Base-by-base conservation (phyloP, 352 stramenopile species). In the Pythium coloratum region DNA sequence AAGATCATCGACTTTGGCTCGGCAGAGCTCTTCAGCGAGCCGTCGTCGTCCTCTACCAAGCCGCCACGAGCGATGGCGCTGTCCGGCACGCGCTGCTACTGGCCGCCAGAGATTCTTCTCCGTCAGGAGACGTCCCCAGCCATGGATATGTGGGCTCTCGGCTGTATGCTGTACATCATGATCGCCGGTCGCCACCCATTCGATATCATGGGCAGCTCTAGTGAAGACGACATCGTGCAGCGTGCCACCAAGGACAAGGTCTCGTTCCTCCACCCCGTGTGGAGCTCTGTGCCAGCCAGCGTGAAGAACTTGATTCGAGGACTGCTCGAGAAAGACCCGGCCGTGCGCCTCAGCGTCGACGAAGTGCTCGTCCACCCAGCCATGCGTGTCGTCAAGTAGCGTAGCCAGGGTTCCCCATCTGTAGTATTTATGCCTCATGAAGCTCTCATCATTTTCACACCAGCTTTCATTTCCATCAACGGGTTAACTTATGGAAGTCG, bases 1-100 rank as follows among this genome's bases (percentile, higher is more conserved):
- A 97, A 97, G 66, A 82, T 97, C 44, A 95, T 95, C 49, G 89
- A 97, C 74, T 95, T 97, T 72, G 89, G 89, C 4, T 92, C 85
- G n/a, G 86, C 87, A 2, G 81, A 82, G 14, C 60, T 59, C 0
- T 57, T 62, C 3, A 59, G 16, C 0, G 34, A 57, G 5, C 71
- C 73, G 32, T 47, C 42, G 8, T n/a, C 59, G 12, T 8, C 36
- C 30, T 51, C 36, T 24, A 16, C 13, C 0, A 62, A 56, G 40
- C 30, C 38, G 40, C 40, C 62, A 33, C 44, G 59, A 59, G 3
- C 72, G 36, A 57, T 78, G 54, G 75, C 77, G 26, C 55, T 94
- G 7, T 95, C 88, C 0, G 89, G 89, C 5, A 97, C 89, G 16
- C 85, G 81, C 2, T 91, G 82, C 62, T 97, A 97, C 69, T 96